Evolutionary conservation across 495 filamentous ascomycete genomes (phyloP), one percentile per base, ranked within the genome.

Genomic region (Lepraria neglecta): DNA sequence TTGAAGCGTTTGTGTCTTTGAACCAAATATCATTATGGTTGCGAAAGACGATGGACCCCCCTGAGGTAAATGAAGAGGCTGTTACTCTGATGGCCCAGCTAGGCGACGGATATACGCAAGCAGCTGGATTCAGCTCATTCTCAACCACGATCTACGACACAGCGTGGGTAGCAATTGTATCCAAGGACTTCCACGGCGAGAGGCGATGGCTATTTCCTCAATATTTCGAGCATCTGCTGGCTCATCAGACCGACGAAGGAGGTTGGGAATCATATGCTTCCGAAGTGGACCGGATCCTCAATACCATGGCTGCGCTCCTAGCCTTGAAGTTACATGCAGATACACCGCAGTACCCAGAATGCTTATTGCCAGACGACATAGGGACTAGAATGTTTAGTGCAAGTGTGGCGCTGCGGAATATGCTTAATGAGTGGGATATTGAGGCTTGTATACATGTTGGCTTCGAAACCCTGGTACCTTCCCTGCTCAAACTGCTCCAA

Each of bases 391-490:
- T 46, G 6, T 14, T 12, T 1, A 46, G 43, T 35, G 50, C 30
- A 38, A 53, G 19, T 35, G 30, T 19, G 17, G 30, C 19, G 15
- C 9, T 53, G 2, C 24, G 4, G 10, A 21, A 12, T 6, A 14
- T 15, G 2, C 38, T 56, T 19, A 14, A 60, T 14, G 28, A 35
- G 2, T 65, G 65, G 65, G 61, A 70, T 46, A 54, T 68, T 6
- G n/a, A 12, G 14, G 11, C 21, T 1, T 59, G 31, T 17, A 43
- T 35, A 14, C 68, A 72, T 60, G 72, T 77, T 15, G 74, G 72
- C 3, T 75, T 75, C 57, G 74, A 76, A 60, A 67, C 76, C 24
- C 63, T 76, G 15, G 63, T 75, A 14, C 71, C 73, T 5, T 54
- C 66, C 5, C 60, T 46, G 60, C 53, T 14, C 56, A 17, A 46